Evolutionary conservation across 768 basidiomycete genomes (phyloP), one percentile per base, ranked within the genome.

Genomic region (Amanita exitialis): DNA sequence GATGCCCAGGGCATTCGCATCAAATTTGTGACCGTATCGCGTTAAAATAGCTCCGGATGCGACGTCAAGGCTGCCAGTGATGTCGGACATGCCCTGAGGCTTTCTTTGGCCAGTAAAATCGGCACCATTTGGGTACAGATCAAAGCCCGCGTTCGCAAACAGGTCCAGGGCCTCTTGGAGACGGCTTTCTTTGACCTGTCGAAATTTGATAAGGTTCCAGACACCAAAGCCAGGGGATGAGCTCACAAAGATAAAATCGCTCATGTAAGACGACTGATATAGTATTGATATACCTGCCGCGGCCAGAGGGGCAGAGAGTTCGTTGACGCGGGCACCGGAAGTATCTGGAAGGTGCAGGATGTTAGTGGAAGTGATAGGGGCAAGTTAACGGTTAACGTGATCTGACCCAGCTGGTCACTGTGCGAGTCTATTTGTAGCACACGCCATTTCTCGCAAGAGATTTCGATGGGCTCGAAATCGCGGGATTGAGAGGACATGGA

Each of bases 401-500:
- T 67, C 73, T 47, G 52, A 83, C 86, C 83, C 35, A 82, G 70
- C 53, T 76, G 75, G 61, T 87, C 80, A 23, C 77, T 83, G 63
- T 88, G 86, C 0, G 84, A 84, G 63, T 89, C 86, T 49, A 90
- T 82, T 64, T 90, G 86, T 27, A 90, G 72, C 18, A 87, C 87
- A 56, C 75, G 80, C 87, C 87, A 90, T 53, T 73, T 74, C 53
- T 88, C 85, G 54, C 75, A 78, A 0, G 84, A 85, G 42, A 86
- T 76, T 57, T 87, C 82, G 43, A 88, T 73, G 20, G 76, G 73
- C 41, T 81, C 76, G 32, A 71, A 66, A 42, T 54, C 49, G n/a
- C 46, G 61, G 59, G 56, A 58, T 57, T 48, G 49, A 62, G 63
- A 51, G 62, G 58, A 49, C 60, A 42, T 63, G 10, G 76, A 71